Base-by-base conservation (phyloP, 2,329 filamentous ascomycete genomes). In the Chrysosporium queenslandicum region DNA sequence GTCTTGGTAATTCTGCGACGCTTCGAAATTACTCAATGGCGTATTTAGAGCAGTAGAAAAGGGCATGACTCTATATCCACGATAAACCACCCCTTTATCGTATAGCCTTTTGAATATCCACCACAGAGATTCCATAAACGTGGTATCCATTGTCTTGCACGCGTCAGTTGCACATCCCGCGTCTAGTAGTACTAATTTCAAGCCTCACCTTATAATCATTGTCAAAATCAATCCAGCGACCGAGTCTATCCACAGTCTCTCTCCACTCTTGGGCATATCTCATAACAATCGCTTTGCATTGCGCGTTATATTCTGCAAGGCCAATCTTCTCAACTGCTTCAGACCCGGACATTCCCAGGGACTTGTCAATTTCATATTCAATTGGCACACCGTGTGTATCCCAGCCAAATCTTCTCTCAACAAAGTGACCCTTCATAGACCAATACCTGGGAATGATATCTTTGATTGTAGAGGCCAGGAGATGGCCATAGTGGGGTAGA, bases 321-420 rank as follows among this genome's bases (percentile, higher is more conserved):
- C 91, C 91, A 60, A 95, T 77, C 71, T 94, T 78, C 71, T 84
- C 80, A 39, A 97, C 90, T 4, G 89, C 89, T 59, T 90, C 86
- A 67, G 87, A 86, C 52, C 88, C 87, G 59, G 86, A 87, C 64
- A 95, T 90, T 37, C 87, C 86, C 58, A 94, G 77, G 71, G 91
- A 91, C 78, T 96, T 96, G 76, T 96, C 91, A 64, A 96, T 96
- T 72, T 96, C 91, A 68, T 94, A 87, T 73, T 97, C 91, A 60
- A 97, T 92, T 14, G 91, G 91, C 50, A 97, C 77, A 56, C 91
- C 91, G 66, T 96, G 91, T 1, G 90, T 88, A 67, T 96, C 91
- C 91, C 91, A 96, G 50, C 91, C 91, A 60, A 96, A 96, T 54
- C 90, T 80, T 58, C 91, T 81, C 74, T 92, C 87, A 49, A 96